phyloP scores from a whole-genome alignment of 371 early-diverging fungal genomes.

The Rhizopus sp. region DNA sequence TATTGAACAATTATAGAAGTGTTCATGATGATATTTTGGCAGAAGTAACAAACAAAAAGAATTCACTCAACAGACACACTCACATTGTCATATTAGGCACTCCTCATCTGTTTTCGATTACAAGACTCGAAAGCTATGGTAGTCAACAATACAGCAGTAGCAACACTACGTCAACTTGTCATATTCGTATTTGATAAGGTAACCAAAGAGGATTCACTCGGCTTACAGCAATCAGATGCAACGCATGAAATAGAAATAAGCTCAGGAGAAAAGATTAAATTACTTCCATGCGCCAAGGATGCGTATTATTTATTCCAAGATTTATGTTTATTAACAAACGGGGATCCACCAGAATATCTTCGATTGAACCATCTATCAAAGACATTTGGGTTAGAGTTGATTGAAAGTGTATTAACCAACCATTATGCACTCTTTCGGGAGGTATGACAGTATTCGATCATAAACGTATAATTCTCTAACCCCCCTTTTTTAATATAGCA shows the following conservation, averaged over 20 bases:
- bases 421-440: constrained; percentile 74
- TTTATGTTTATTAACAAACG: constrained; percentile 72
- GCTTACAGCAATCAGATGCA: constrained; percentile 28
- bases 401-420: constrained; percentile 86
- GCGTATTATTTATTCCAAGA: constrained; percentile 89
- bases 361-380: constrained; percentile 66
- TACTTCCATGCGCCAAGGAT: constrained; percentile 73
- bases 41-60: constrained; percentile 56
- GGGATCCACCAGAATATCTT: constrained; percentile 70
- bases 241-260: constrained; percentile 28
- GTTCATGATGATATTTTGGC: constrained; percentile 82
- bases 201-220: constrained; percentile 60
- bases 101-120: constrained; percentile 86
- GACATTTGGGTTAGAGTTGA: constrained; percentile 88
- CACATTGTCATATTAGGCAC: constrained; percentile 51
- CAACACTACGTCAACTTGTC: constrained; percentile 91
- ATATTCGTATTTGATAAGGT: constrained; percentile 95
- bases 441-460: constrained; percentile 42
- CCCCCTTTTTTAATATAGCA: constrained; percentile 50
- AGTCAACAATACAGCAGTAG: constrained; percentile 94
- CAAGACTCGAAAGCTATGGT: constrained; percentile 86
- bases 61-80: not conserved
- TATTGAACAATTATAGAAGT: constrained; percentile 80
- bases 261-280: constrained; percentile 38
- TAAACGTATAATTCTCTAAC: no score